phyloP scores from a whole-genome alignment of 345 rosid genomes.

The Isatis tinctoria region DNA sequence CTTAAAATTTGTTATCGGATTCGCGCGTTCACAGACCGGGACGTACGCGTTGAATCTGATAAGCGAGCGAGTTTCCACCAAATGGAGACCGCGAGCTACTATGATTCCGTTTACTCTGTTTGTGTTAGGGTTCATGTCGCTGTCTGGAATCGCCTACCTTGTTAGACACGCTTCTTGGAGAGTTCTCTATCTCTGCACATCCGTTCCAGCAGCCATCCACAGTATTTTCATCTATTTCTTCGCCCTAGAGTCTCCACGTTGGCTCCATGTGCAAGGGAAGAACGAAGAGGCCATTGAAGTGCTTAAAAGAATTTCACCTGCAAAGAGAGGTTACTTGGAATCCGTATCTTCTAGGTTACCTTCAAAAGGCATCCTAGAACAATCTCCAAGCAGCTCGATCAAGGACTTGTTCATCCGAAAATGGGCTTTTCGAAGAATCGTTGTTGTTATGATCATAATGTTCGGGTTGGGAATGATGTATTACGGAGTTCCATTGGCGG shows the following conservation, averaged over 20 bases:
- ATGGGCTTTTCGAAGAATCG: slow-evolving; percentile 32
- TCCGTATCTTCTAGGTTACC: slow-evolving; percentile 2
- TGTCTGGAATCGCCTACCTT: slow-evolving; percentile 44
- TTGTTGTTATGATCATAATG: slow-evolving; percentile 30
- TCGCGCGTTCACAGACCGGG: slow-evolving; percentile 36
- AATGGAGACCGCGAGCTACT: slow-evolving; percentile 45
- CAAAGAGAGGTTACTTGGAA: slow-evolving; percentile 10
- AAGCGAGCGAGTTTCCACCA: slow-evolving; percentile 36
- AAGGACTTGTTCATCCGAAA: slow-evolving; percentile 23
- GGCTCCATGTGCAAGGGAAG: slow-evolving; percentile 45
- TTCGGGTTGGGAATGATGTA: slow-evolving; percentile 48
- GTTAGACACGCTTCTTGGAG: slow-evolving; percentile 45
- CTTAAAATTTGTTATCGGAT: slow-evolving; percentile 32
- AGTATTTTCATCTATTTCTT: slow-evolving; percentile 28
- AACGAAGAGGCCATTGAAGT: slow-evolving; percentile 45
- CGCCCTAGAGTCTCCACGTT: slow-evolving; percentile 50
- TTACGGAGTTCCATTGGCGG: slow-evolving; percentile 48
- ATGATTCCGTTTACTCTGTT: slow-evolving; percentile 43
- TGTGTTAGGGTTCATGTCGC: slow-evolving; percentile 46
- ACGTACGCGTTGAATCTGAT: slow-evolving; percentile 40
- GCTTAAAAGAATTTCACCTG: slow-evolving; percentile 36
- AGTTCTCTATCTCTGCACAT: slow-evolving; percentile 43
- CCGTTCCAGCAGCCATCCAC: slow-evolving; percentile 35
- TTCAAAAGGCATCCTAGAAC: neutral
- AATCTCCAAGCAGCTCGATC: slow-evolving; percentile 8